phyloP scores from a whole-genome alignment of 1,284 basidiomycete species.

The Inonotus hispidus region DNA sequence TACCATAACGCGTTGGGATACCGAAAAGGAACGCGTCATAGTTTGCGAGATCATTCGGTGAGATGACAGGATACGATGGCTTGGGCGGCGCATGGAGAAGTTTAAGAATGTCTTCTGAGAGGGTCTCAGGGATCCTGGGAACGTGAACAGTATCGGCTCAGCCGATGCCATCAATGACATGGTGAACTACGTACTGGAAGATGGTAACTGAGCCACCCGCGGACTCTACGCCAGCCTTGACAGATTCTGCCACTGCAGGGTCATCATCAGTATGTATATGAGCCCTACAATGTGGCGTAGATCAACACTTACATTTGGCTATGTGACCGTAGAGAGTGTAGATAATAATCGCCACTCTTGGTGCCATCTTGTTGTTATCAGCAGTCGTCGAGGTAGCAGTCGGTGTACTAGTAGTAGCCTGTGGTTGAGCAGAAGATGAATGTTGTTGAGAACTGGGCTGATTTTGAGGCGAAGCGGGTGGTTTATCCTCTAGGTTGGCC shows the following conservation, averaged over 20 bases:
- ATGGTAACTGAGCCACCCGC: constrained; percentile 71
- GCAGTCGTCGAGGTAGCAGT: constrained; percentile 23
- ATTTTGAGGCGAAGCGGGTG: constrained; percentile 18
- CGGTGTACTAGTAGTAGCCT: neutral
- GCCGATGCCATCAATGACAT: neutral
- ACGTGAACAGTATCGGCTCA: neutral
- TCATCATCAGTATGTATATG: neutral
- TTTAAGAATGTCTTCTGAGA: constrained; percentile 68
- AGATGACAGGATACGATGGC: constrained; percentile 68
- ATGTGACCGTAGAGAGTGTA: constrained; percentile 84
- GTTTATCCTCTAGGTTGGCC: constrained; percentile 9
- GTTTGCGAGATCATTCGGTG: constrained; percentile 55
- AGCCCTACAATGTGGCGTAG: neutral
- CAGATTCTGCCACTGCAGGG: constrained; percentile 69
- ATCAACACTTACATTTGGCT: constrained; percentile 47
- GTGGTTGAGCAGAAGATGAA: neutral
- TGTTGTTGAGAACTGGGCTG: neutral
- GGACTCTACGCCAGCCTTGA: constrained; percentile 64
- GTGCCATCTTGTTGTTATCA: constrained; percentile 26
- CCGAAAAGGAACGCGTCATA: constrained; percentile 71
- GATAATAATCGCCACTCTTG: constrained; percentile 75
- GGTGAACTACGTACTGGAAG: constrained; percentile 54
- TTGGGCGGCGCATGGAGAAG: constrained; percentile 76
- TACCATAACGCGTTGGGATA: constrained; percentile 75
- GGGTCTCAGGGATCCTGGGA: constrained; percentile 75